These are phyloP conservation scores for Adansonia madagascariensis DNA, from an alignment of 441 rosid genomes.

Conservation along the genomic window DNA sequence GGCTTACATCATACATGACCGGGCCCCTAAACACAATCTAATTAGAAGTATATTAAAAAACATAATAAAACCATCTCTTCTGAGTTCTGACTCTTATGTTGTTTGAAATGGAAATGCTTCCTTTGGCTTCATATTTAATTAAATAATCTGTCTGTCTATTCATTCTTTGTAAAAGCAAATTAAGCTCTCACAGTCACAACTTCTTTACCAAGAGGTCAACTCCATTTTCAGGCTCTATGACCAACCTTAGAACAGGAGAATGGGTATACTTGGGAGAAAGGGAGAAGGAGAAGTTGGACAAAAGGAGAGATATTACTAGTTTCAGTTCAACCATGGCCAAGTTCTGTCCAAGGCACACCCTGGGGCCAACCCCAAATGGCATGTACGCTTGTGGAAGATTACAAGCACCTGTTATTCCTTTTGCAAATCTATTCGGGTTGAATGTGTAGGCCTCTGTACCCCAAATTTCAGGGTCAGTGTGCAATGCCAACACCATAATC, in stretches of 20 bases:
- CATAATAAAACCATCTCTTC: no score
- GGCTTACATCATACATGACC: no score
- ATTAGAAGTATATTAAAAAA: no score
- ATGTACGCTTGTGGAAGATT: conserved; percentile 58
- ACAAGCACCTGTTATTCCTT: conserved; percentile 65
- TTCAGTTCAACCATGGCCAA: conserved; percentile 72
- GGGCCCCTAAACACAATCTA: no score
- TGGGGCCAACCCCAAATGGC: conserved; percentile 72
- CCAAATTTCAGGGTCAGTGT: conserved; percentile 69
- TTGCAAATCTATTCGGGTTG: conserved; percentile 61
- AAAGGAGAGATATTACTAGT: conserved; percentile 49
- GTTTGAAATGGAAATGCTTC: no score
- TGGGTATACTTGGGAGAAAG: conserved; percentile 60
- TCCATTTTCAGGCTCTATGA: conserved; percentile 65
- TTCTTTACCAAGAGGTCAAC: conserved; percentile 45
- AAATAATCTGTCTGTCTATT: no score
- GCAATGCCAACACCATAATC: conserved; percentile 52
- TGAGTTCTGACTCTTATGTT: no score
- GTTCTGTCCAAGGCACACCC: conserved; percentile 67
- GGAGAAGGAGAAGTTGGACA: conserved; percentile 57
- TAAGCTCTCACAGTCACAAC: conserved; percentile 24
- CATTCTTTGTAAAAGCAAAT: no score
- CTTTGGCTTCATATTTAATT: no score
- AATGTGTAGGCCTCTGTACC: conserved; percentile 60
- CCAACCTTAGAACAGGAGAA: conserved; percentile 57